phyloP scores from a whole-genome alignment of 2,329 filamentous ascomycete species.

The Fusarium agapanthi region DNA sequence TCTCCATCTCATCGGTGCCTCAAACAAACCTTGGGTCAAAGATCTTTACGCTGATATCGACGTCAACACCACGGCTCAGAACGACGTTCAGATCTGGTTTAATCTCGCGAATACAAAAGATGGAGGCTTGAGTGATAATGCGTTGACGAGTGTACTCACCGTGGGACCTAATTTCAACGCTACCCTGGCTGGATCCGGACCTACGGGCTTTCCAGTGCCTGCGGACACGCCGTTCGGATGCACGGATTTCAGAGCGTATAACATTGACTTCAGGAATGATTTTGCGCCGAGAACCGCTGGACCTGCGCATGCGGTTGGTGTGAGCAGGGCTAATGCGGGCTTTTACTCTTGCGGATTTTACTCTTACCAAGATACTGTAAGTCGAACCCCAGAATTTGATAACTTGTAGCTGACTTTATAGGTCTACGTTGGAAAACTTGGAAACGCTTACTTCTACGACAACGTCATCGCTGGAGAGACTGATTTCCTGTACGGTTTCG shows the following conservation, averaged over 20 bases:
- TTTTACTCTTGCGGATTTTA: constrained; percentile 75
- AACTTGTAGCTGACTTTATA: constrained; percentile 16
- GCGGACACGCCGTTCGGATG: constrained; percentile 70
- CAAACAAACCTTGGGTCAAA: constrained; percentile 51
- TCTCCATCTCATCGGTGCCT: constrained; percentile 67
- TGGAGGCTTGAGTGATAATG: constrained; percentile 62
- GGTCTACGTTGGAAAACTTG: constrained; percentile 72
- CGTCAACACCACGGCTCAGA: constrained; percentile 50
- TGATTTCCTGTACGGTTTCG: constrained; percentile 75
- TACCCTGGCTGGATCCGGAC: constrained; percentile 67
- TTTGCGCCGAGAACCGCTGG: constrained; percentile 60
- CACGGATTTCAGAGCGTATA: constrained; percentile 70
- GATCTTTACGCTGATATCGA: constrained; percentile 52
- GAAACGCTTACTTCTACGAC: constrained; percentile 71
- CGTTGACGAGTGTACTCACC: constrained; percentile 68
- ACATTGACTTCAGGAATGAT: constrained; percentile 71
- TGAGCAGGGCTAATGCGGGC: constrained; percentile 70
- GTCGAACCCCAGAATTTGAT: not conserved
- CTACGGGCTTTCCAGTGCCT: constrained; percentile 69
- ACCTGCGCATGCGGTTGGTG: constrained; percentile 66
- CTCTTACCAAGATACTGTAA: constrained; percentile 72
- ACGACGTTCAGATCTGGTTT: constrained; percentile 67
- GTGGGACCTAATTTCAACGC: constrained; percentile 71
- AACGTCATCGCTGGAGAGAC: constrained; percentile 70
- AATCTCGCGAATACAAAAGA: constrained; percentile 59